Evolutionary conservation across 2,329 filamentous ascomycete species (phyloP), one percentile per base, ranked within the genome.

Genomic region (Diaporthe vexans): DNA sequence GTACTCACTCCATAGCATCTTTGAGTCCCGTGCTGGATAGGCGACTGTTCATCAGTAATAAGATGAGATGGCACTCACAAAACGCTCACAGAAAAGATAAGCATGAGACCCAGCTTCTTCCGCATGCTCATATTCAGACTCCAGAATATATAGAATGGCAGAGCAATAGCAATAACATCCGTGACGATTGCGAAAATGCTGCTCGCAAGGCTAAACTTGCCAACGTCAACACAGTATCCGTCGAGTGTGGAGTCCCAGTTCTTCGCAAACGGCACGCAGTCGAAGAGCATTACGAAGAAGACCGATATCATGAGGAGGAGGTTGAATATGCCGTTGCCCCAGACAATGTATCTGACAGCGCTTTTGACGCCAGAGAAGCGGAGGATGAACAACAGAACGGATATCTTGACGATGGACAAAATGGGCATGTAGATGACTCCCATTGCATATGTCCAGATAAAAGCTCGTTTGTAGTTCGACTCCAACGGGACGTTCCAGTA

Each of bases 131-230:
- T 85, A 48, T 83, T 84, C 21, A 86, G 78, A 6, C 80, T 81
- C 11, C 83, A 68, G 70, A 87, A 86, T 37, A 86, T 83, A 76
- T 80, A 82, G 43, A 85, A 81, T 0, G 85, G 85, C 21, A 87
- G 77, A 0, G 79, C 58, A 29, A 63, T 63, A 29, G 58, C 58
- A 7, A 63, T 15, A 7, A 46, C 37, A 11, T 63, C 58, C 37
- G 81, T 82, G 40, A 81, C 40, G 48, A 84, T 81, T 65, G 80
- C 82, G 29, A 81, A 76, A 26, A 76, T 75, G 24, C 80, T 79
- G 40, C 71, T 74, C 19, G 78, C 43, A 5, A 81, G 75, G 72
- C 79, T 79, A 37, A 83, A 78, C 4, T 51, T 65, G 15, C 76
- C 77, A 33, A 74, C 71, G 35, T 81, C 75, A 43, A 83, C 78